Evolutionary conservation across 148 eudicot species (phyloP), one percentile per base, ranked within the genome.

Genomic region (Tetragonia tetragonoides): DNA sequence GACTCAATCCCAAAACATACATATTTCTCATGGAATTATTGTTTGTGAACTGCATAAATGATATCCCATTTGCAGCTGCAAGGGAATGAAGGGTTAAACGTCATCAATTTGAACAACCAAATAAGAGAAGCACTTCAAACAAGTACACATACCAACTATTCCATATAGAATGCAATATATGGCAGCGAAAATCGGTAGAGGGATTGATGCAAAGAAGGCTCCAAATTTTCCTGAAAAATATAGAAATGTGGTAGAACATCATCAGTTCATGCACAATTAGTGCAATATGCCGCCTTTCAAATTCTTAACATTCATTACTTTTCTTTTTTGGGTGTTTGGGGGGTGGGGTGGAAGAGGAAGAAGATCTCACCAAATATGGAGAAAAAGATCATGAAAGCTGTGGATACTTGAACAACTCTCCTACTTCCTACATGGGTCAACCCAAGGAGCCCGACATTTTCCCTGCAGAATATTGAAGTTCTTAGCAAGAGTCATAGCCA

Each of bases 401-500:
- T 88, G 68, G 99, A 95, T 59, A 90, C 83, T 83, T 95, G 97
- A 68, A 95, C 99, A 20, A 88, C 99, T 89, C 99, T 93, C 82
- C 99, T 90, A 76, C 99, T 95, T 72, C 99, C 99, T 1, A 95
- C 93, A 67, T 84, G 89, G 21, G 99, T 95, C 63, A 95, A 79
- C 66, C 97, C 99, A 38, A 95, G 97, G 73, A 95, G 93, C 49
- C 99, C 99, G 65, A 93, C 91, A 84, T 95, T 95, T 86, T 93
- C 99, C 73, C 99, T 95, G 89, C 84, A 53, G n/a, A 70, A 75
- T 34, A 77, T 21, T 59, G 4, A 59, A n/a, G 49, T 68, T 65
- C 78, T 62, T 66, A 38, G 24, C 73, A 18, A 53, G 64, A 23
- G 37, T 65, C 34, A 28, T 28, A 28, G 34, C 0, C 34, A 28